phyloP scores from a whole-genome alignment of 768 basidiomycete species.

The Clavulina sp. region DNA sequence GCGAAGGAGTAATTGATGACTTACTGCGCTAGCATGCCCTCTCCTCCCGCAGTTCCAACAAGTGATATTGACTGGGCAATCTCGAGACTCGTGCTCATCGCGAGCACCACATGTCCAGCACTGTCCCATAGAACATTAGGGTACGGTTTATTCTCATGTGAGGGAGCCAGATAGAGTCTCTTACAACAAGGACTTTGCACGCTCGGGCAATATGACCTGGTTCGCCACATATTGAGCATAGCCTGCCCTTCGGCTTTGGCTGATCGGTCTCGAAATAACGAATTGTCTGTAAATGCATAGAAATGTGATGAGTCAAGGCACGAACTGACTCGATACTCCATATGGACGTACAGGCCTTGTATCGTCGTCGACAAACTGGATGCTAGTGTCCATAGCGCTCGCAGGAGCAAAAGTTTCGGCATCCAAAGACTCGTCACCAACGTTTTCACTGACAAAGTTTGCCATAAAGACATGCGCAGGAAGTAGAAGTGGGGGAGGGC shows the following conservation, averaged over 20 bases:
- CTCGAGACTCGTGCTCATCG: slow-evolving; percentile 59
- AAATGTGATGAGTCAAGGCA: slow-evolving; percentile 3
- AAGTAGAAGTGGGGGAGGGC: no score
- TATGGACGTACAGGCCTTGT: no score
- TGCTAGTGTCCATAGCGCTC: slow-evolving; percentile 19
- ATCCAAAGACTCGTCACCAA: background rate
- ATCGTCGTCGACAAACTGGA: slow-evolving; percentile 64
- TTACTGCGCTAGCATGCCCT: slow-evolving; percentile 55
- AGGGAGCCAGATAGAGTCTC: slow-evolving; percentile 13
- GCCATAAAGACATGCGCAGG: slow-evolving; percentile 32
- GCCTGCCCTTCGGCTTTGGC: slow-evolving; percentile 30
- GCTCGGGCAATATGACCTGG: slow-evolving; percentile 47
- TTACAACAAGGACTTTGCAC: slow-evolving; percentile 58
- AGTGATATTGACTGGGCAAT: slow-evolving; percentile 64
- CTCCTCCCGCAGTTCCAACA: slow-evolving; percentile 74
- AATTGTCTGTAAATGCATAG: background rate
- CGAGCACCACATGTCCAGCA: slow-evolving; percentile 68
- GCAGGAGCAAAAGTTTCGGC: slow-evolving; percentile 1
- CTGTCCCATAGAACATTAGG: slow-evolving; percentile 21
- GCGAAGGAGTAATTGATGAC: slow-evolving; percentile 11
- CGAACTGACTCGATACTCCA: background rate
- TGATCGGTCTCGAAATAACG: slow-evolving; percentile 42
- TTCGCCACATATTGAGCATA: slow-evolving; percentile 69
- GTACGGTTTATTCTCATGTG: background rate
- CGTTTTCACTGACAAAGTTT: no score